phyloP scores from a whole-genome alignment of 768 basidiomycete species.

The Pleurotus pulmonarius region DNA sequence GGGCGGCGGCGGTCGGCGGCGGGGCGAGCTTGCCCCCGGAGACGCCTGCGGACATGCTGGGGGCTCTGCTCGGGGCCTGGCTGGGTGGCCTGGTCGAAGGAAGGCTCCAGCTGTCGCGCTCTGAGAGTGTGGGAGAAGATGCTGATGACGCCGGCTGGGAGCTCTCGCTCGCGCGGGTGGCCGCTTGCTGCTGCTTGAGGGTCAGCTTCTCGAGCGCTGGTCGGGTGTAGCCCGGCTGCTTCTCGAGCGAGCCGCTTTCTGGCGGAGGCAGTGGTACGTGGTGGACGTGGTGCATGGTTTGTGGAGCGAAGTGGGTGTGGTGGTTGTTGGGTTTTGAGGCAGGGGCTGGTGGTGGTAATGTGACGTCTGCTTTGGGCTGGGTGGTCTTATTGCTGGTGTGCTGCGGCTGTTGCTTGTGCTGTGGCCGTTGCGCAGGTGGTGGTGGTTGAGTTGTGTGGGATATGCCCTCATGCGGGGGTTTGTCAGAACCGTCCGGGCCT shows the following conservation, averaged over 20 bases:
- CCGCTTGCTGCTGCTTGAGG: constrained; percentile 14
- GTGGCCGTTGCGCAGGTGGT: constrained; percentile 14
- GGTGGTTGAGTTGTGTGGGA: constrained; percentile 20
- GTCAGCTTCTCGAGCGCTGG: constrained; percentile 38
- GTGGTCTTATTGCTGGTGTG: constrained; percentile 10
- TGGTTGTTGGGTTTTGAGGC: constrained; percentile 15
- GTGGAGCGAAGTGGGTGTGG: constrained; percentile 13
- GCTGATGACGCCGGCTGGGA: constrained; percentile 31
- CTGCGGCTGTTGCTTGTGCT: constrained; percentile 9
- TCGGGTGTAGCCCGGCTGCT: constrained; percentile 48
- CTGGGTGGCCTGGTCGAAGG: constrained; percentile 63
- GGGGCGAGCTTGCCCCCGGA: constrained; percentile 32
- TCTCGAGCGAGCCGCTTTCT: constrained; percentile 42
- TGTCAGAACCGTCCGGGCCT: constrained; percentile 55
- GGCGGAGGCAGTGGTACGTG: constrained; percentile 50
- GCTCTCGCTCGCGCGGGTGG: constrained; percentile 23
- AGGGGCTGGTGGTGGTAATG: constrained; percentile 9
- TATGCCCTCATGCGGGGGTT: constrained; percentile 43
- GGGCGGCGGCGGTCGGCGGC: constrained; percentile 13
- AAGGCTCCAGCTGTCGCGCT: constrained; percentile 46
- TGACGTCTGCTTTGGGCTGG: too few relatives aligned
- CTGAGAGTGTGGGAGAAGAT: constrained; percentile 50
- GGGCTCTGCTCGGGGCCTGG: constrained; percentile 41
- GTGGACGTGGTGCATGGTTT: constrained; percentile 10
- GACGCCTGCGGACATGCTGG: constrained; percentile 41